A percentile compares a stretch with the other conserved stretches of the same genome.
Conservation (phyloP, 1,284 basidiomycete species). For the Tylopilus microsporus region DNA sequence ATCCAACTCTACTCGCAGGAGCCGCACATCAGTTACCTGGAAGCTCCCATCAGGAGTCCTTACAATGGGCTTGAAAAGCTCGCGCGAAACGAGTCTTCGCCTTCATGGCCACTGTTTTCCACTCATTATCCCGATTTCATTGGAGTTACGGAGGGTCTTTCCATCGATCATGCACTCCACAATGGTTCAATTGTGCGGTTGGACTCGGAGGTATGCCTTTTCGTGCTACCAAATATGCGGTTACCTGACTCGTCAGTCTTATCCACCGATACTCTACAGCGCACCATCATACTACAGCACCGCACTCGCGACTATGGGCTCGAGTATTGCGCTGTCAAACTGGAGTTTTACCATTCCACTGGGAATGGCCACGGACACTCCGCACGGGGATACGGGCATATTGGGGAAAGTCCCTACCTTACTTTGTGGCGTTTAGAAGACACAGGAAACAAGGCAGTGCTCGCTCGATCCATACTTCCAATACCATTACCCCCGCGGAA, state of each 20-base stretch:
- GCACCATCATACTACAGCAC: conserved; percentile 19
- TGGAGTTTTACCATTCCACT: conserved; percentile 9
- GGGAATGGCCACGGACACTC: conserved; percentile 2
- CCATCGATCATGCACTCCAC: conserved; percentile 9
- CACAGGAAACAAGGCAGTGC: conserved; percentile 1
- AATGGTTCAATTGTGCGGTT: conserved; percentile 24
- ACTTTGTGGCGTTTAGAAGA: conserved; percentile 20
- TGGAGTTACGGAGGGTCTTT: conserved; percentile 14
- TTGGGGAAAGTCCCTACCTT: conserved; percentile 19
- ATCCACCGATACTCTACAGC: conserved; percentile 6
- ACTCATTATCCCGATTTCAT: conserved; percentile 23
- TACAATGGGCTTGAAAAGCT: conserved; percentile 25
- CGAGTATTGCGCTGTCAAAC: conserved; percentile 15
- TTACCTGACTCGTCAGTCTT: not conserved
- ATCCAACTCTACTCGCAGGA: conserved; percentile 10
- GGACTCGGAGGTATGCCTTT: conserved; percentile 15
- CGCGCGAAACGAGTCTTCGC: conserved; percentile 24
- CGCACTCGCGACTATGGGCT: conserved; percentile 25
- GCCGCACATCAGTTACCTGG: not conserved
- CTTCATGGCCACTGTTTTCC: conserved; percentile 24
- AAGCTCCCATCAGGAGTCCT: conserved; percentile 19
- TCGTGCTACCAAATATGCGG: not conserved
- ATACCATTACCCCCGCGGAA: conserved; percentile 5
- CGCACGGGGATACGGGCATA: conserved; percentile 14
- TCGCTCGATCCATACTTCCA: conserved; percentile 14